Base-by-base conservation (phyloP, 2,329 filamentous ascomycete genomes). In the Aspergillus fructus region DNA sequence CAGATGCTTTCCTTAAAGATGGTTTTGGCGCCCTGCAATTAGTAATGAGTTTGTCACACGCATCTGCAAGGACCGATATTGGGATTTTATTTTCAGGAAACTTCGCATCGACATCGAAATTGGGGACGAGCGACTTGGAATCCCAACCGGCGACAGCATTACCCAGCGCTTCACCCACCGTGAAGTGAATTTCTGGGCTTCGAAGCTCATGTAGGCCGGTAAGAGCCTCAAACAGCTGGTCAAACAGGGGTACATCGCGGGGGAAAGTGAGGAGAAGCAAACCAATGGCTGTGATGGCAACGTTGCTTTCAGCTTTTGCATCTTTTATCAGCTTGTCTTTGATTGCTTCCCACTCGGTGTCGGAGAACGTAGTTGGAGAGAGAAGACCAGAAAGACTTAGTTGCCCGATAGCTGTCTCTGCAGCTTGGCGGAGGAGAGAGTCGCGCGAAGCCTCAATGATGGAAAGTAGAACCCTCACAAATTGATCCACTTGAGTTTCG, bases 1-100 rank as follows among this genome's bases (percentile, higher is more conserved):
- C 92, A 0, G 93, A 93, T 3, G 93, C 92, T 71, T 96, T 96
- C 65, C 92, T 87, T 4, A 97, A 79, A 0, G 92, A 89, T 1
- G 94, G 94, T 68, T 97, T 97, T 0, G 91, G 91, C 8, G 88
- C 86, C 66, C 89, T 88, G 76, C 89, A 94, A 66, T 94, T 89
- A 2, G 78, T 77, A 47, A 97, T 80, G 2, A 96, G 82, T 68
- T 88, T 92, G 58, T 90, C 84, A 5, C 96, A 77, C 1, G 90
- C 80, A 0, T 78, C 74, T 8, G 76, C 76, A 24, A 89, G 76
- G 51, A 81, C 73, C 1, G 66, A 67, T 17, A 67, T 63, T 6
- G 73, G 68, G 24, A 76, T 66, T 3, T 67, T 61, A 41, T 74
- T 75, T 21, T 76, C 67, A 17, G 78, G 77, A 59, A 75, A 71